A percentile compares a stretch with the other conserved stretches of the same genome.
Conservation (phyloP, 257 asterid genomes). For the Ehretia macrophylla region DNA sequence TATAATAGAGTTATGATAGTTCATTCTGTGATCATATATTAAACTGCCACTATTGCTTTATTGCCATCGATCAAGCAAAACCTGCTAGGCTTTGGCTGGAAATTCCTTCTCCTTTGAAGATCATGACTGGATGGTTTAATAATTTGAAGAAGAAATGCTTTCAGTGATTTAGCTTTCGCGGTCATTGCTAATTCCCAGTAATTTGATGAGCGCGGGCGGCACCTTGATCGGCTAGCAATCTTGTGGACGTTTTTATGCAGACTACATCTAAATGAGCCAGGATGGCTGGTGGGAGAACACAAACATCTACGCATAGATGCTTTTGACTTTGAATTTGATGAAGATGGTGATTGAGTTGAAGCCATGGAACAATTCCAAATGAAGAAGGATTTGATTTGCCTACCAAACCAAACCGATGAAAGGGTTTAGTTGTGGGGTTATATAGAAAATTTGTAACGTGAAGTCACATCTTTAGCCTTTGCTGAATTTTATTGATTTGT, state of each 20-base stretch:
- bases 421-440: too few species aligned
- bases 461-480: too few species aligned
- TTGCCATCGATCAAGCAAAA: constrained; percentile 3
- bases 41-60: not conserved
- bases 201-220: not conserved
- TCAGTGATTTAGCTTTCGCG: constrained; percentile 12
- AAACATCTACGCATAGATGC: not conserved
- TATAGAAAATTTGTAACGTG: too few species aligned
- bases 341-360: not conserved
- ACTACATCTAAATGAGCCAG: constrained; percentile 15
- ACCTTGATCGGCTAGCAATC: constrained; percentile 2
- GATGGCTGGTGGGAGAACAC: constrained; percentile 15
- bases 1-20: too few species aligned
- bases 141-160: constrained; percentile 10
- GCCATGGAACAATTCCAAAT: constrained; percentile 2
- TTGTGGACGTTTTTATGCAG: constrained; percentile 3
- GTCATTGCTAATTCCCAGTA: constrained; percentile 12
- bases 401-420: too few species aligned
- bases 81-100: constrained; percentile 14
- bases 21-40: not conserved
- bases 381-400: not conserved
- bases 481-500: too few species aligned
- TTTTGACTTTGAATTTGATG: not conserved
- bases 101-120: constrained; percentile 15
- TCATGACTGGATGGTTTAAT: constrained; percentile 17